A percentile compares a stretch with the other conserved stretches of the same genome.
Evolutionary conservation across 2,329 filamentous ascomycete species (phyloP).

Genomic region (Aspergillus sp.): DNA sequence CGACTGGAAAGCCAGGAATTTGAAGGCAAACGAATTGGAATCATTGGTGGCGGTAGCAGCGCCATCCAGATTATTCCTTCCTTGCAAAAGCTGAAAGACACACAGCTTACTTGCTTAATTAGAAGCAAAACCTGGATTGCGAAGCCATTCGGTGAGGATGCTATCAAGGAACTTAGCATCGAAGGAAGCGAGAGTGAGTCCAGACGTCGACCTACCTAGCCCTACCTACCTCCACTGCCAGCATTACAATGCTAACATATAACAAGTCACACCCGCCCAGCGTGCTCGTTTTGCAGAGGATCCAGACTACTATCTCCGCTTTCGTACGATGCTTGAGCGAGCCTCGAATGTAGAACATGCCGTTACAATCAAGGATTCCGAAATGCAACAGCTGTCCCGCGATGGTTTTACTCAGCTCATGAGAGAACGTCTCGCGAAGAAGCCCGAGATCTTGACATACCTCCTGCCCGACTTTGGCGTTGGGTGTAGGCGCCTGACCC

Average conservation of each 20-base stretch:
- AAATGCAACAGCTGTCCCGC: slow-evolving; percentile 6
- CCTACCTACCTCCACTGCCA: no score
- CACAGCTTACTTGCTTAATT: slow-evolving; percentile 21
- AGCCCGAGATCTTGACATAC: slow-evolving; percentile 15
- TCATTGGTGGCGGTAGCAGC: slow-evolving; percentile 20
- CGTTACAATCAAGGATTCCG: slow-evolving; percentile 8
- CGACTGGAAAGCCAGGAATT: no score
- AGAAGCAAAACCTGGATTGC: slow-evolving; percentile 22
- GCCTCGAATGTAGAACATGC: slow-evolving; percentile 14
- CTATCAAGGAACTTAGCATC: no score
- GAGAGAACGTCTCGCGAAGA: slow-evolving; percentile 12
- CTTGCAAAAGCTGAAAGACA: slow-evolving; percentile 15
- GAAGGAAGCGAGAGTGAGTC: no score
- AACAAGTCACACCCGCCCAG: no score
- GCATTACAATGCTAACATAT: no score
- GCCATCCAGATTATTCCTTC: slow-evolving; percentile 31
- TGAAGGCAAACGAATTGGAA: slow-evolving; percentile 12
- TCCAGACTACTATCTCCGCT: no score
- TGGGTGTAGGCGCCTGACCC: slow-evolving; percentile 17
- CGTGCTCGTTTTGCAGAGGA: no score
- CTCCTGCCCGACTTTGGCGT: slow-evolving; percentile 19
- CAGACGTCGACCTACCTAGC: no score
- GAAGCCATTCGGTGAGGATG: no score
- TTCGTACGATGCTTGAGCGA: slow-evolving; percentile 6
- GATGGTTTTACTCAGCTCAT: slow-evolving; percentile 9